Evolutionary conservation across 345 rosid genomes (phyloP).

Genomic region (Syzygium jambos): DNA sequence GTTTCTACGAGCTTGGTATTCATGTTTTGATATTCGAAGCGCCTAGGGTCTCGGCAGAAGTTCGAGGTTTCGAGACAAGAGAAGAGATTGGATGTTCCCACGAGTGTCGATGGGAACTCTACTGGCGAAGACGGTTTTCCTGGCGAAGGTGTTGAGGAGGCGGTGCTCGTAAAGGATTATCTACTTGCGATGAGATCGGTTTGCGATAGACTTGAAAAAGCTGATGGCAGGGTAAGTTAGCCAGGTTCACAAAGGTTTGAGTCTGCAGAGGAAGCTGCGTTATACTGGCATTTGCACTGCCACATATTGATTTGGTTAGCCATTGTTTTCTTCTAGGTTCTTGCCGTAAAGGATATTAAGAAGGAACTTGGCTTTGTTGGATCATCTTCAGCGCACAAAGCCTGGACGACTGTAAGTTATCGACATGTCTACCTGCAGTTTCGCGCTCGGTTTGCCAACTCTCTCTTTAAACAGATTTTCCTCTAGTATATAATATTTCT

Average conservation of each 20-base stretch:
- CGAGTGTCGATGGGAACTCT: constrained; percentile 21
- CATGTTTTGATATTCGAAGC: constrained; percentile 56
- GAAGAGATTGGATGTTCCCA: constrained; percentile 8
- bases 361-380: constrained; percentile 63
- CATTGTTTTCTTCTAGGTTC: constrained; percentile 44
- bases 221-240: constrained; percentile 41
- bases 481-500: neutral
- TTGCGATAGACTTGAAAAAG: constrained; percentile 65
- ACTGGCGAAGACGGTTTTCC: constrained; percentile 10
- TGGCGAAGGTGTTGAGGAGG: constrained; percentile 18
- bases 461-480: neutral
- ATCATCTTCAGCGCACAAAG: constrained; percentile 40
- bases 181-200: constrained; percentile 64
- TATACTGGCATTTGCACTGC: constrained; percentile 17
- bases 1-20: constrained; percentile 50
- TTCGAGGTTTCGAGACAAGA: constrained; percentile 52
- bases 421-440: neutral
- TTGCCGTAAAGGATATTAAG: constrained; percentile 71
- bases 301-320: neutral
- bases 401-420: constrained; percentile 66
- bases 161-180: constrained; percentile 55
- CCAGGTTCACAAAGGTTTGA: neutral
- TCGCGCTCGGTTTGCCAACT: neutral
- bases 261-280: neutral
- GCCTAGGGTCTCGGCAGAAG: constrained; percentile 53